phyloP scores from a whole-genome alignment of 805 yeast genomes.

The Metschnikowia proteae region DNA sequence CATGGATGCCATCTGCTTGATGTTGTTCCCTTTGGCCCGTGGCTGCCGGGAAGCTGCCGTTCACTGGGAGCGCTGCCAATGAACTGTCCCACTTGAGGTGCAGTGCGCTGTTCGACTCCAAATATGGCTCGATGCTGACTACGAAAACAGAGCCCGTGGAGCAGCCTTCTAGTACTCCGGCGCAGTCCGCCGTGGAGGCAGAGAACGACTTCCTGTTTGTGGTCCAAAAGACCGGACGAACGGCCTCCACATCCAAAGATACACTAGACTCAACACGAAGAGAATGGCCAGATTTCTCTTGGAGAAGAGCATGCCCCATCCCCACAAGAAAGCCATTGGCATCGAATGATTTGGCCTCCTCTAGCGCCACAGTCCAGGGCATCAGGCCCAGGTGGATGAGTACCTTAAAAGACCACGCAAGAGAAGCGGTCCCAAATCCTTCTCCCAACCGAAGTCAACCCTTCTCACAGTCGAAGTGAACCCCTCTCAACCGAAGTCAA shows the following conservation, averaged over 20 bases:
- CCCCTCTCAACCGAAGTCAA: conserved; percentile 30
- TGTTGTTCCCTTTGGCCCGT: no score
- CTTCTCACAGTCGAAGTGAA: no score
- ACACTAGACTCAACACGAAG: conserved; percentile 21
- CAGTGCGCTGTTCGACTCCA: no score
- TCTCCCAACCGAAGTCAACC: no score
- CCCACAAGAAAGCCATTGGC: conserved; percentile 44
- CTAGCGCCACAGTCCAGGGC: conserved; percentile 41
- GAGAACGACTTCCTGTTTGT: conserved; percentile 20
- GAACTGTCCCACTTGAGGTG: no score
- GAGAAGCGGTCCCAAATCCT: conserved; percentile 28
- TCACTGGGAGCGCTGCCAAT: no score
- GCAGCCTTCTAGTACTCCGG: no score
- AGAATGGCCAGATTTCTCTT: conserved; percentile 16
- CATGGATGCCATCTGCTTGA: no score
- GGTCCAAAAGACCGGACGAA: conserved; percentile 20
- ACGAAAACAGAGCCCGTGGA: not conserved
- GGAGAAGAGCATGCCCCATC: conserved; percentile 17
- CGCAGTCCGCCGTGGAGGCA: not conserved
- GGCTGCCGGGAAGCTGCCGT: no score
- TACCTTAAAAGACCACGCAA: conserved; percentile 23
- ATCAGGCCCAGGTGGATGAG: conserved; percentile 40
- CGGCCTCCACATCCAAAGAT: conserved; percentile 21
- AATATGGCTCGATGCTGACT: no score
- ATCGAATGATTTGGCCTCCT: conserved; percentile 50